These are phyloP conservation scores for Crithidia thermophila DNA, from an alignment of 208 protist species.

Conservation along the genomic window DNA sequence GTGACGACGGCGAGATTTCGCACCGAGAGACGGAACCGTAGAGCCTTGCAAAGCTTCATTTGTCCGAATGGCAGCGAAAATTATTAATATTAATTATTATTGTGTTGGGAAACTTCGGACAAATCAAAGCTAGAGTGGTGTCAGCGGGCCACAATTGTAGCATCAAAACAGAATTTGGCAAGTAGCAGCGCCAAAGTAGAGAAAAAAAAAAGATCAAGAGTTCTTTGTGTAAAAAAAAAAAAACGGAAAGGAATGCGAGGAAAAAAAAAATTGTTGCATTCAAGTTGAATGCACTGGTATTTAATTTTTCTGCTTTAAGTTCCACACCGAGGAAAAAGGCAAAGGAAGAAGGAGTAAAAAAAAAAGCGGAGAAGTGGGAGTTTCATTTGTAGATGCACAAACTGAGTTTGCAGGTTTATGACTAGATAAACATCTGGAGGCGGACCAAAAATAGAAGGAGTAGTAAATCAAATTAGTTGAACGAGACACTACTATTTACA, in stretches of 20 bases:
- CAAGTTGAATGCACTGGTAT: neutral
- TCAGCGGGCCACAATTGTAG: too few relatives aligned
- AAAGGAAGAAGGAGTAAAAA: neutral
- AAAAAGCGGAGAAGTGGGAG: neutral
- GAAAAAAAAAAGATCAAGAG: too few relatives aligned
- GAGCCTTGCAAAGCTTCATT: slow-evolving; percentile 35
- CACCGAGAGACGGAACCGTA: slow-evolving; percentile 31
- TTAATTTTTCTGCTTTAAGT: neutral
- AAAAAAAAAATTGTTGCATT: neutral
- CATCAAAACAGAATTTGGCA: too few relatives aligned
- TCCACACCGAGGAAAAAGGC: neutral
- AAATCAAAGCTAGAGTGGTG: neutral
- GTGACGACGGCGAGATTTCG: slow-evolving; percentile 31
- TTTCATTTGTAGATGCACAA: neutral
- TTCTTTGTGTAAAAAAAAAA: neutral
- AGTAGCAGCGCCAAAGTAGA: too few relatives aligned
- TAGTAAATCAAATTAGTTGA: too few relatives aligned
- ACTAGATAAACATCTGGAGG: too few relatives aligned
- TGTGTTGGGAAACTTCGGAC: too few relatives aligned
- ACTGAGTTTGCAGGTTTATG: too few relatives aligned
- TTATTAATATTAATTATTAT: neutral
- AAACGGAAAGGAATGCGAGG: neutral
- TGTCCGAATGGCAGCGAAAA: neutral
- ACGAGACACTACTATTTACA: too few relatives aligned
- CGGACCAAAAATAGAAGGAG: too few relatives aligned